Evolutionary conservation across 2,329 filamentous ascomycete genomes (phyloP).

Genomic region (Claviceps sp.): DNA sequence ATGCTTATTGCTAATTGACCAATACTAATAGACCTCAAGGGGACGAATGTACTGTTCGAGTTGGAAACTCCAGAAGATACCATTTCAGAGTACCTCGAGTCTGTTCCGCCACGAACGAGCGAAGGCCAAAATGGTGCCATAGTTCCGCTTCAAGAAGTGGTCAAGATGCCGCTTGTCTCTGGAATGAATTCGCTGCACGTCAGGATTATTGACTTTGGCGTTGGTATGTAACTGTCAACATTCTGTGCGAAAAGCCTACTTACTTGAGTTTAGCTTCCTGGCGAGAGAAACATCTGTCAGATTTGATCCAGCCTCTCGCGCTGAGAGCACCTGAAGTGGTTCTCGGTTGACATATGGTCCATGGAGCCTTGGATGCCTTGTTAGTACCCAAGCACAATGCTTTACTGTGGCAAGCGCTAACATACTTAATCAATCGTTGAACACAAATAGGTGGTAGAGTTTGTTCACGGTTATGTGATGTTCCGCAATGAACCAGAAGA

Average conservation of each 20-base stretch:
- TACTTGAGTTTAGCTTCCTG: not conserved
- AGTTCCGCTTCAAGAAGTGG: not conserved
- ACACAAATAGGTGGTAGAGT: not conserved
- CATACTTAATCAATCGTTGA: too few species aligned
- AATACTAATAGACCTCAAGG: not conserved
- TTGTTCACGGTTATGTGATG: not conserved
- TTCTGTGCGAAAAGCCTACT: not conserved
- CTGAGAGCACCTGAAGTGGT: constrained; percentile 14
- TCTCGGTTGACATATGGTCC: constrained; percentile 6
- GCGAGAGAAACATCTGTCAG: constrained; percentile 8
- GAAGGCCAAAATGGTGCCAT: not conserved
- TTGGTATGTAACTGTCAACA: not conserved
- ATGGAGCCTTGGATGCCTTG: not conserved
- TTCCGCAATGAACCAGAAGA: not conserved
- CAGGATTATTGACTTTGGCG: not conserved
- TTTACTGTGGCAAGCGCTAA: not conserved
- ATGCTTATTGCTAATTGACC: not conserved
- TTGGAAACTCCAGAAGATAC: not conserved
- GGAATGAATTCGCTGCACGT: not conserved
- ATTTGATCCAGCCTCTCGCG: constrained; percentile 11
- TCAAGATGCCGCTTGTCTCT: not conserved
- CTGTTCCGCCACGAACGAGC: not conserved
- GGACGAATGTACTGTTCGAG: not conserved
- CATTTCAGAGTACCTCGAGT: not conserved
- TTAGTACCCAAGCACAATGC: not conserved